Percentiles rank a stretch among this genome's conserved stretches.
Conservation (phyloP, 2,329 filamentous ascomycete species). For the Pestalotiopsis sp. region DNA sequence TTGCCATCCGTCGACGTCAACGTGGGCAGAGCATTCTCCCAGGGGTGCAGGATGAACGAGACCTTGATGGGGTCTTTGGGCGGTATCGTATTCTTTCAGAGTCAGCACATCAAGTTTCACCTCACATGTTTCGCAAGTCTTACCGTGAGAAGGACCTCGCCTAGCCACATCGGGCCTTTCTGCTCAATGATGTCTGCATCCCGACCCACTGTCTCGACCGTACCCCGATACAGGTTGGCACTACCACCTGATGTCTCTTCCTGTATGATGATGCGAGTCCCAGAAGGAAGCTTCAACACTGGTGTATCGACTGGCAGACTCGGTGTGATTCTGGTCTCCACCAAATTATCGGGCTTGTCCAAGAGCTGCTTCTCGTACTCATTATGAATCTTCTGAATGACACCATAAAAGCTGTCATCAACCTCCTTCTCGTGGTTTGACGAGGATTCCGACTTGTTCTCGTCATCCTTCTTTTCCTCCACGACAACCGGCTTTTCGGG, state of each 20-base stretch:
- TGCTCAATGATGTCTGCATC: conserved; percentile 86
- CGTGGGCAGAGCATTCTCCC: conserved; percentile 72
- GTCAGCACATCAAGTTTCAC: conserved; percentile 14
- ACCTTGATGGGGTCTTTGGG: conserved; percentile 93
- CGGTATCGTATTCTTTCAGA: conserved; percentile 71
- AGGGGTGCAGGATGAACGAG: conserved; percentile 89
- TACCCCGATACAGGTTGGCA: conserved; percentile 90
- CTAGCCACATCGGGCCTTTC: conserved; percentile 88
- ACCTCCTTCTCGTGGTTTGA: conserved; percentile 72
- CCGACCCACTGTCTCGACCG: conserved; percentile 74
- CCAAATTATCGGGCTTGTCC: conserved; percentile 53
- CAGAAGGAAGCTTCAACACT: conserved; percentile 71
- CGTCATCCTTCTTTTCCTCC: conserved; percentile 73
- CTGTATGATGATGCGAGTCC: conserved; percentile 70
- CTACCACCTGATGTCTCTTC: conserved; percentile 70
- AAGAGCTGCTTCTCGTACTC: conserved; percentile 72
- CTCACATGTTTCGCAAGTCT: conserved; percentile 20
- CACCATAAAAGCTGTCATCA: conserved; percentile 75
- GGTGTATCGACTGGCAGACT: conserved; percentile 76
- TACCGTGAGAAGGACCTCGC: conserved; percentile 78
- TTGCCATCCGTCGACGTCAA: conserved; percentile 79
- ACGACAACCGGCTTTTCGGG: conserved; percentile 73
- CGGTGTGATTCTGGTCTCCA: conserved; percentile 69
- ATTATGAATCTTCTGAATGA: conserved; percentile 72
- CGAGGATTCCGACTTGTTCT: conserved; percentile 59